Evolutionary conservation across 179 eudicot genomes (phyloP), one percentile per base, ranked within the genome.

Genomic region (Beta macrorhiza): DNA sequence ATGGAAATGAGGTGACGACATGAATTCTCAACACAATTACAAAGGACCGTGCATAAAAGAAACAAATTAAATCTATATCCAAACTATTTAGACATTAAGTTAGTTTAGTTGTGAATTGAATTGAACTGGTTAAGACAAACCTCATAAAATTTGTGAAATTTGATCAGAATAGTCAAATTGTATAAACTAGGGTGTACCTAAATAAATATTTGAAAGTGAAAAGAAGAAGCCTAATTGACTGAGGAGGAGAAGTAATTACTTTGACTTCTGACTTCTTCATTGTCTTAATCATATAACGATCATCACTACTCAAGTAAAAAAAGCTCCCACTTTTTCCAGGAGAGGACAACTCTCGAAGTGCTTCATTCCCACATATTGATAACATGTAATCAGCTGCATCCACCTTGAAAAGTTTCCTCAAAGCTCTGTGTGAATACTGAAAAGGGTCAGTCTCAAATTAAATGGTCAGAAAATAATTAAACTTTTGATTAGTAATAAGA

Each of bases 311-410:
- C 74, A 96, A 83, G 94, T 96, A 94, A 59, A 96, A 94, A 87
- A 92, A 92, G 85, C 99, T 97, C 74, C 98, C 98, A 73, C 99
- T 94, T 80, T 94, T 94, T 0, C 97, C 97, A 0, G 98, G 98
- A 15, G 99, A 94, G 13, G 97, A 97, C 17, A 97, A 89, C 83
- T 97, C 99, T 3, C 99, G 81, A 32, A 97, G 92, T 22, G 99
- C 98, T 62, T 92, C 94, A 49, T 89, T 87, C 63, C 97, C 99
- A 78, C 99, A 97, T 10, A 94, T 91, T 0, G 99, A 92, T 37
- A 92, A 55, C 98, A 94, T 92, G 80, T 97, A 97, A 83, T 97
- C 98, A 9, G 97, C 98, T 80, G 98, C 87, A 88, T 94, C 99
- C 67, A 97, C 93, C 89, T 94, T 91, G 88, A 97, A 97, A 68